A percentile compares a stretch with the other conserved stretches of the same genome.
Conservation (phyloP, 1,139 yeast species). For the Candida smagusa region DNA sequence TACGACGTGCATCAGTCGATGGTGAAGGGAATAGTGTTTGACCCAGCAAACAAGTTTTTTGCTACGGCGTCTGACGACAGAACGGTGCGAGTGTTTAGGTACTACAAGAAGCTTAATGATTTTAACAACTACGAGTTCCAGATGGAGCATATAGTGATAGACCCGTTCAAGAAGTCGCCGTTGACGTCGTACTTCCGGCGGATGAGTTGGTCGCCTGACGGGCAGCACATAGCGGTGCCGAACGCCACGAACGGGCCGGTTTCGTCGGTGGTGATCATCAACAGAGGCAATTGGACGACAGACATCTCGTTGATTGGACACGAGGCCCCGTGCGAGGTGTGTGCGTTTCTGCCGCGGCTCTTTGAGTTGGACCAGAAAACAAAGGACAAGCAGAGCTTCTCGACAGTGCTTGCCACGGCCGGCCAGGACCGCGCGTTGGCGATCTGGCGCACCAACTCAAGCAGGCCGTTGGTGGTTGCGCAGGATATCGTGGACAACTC, state of each 20-base stretch:
- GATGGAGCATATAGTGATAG: slow-evolving; percentile 75
- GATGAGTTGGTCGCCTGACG: slow-evolving; percentile 97
- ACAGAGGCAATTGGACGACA: slow-evolving; percentile 90
- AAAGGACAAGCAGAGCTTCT: slow-evolving; percentile 20
- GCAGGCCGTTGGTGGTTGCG: slow-evolving; percentile 64
- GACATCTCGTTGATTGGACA: slow-evolving; percentile 90
- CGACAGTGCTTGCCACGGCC: slow-evolving; percentile 69
- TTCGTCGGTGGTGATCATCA: slow-evolving; percentile 80
- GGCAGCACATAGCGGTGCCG: slow-evolving; percentile 93
- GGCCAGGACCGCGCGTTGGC: slow-evolving; percentile 76
- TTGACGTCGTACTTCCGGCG: slow-evolving; percentile 88
- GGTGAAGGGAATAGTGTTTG: slow-evolving; percentile 95
- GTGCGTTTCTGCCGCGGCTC: slow-evolving; percentile 76
- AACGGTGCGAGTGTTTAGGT: slow-evolving; percentile 81
- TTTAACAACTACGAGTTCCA: slow-evolving; percentile 74
- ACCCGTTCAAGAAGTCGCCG: slow-evolving; percentile 88
- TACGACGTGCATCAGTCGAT: slow-evolving; percentile 92
- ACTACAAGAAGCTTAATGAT: slow-evolving; percentile 63
- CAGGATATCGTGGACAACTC: slow-evolving; percentile 59
- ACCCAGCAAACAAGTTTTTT: slow-evolving; percentile 95
- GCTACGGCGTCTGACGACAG: slow-evolving; percentile 97
- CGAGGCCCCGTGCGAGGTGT: slow-evolving; percentile 95
- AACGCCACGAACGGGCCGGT: slow-evolving; percentile 98
- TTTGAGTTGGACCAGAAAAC: slow-evolving; percentile 25
- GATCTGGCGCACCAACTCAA: slow-evolving; percentile 62